Percentiles rank a stretch among this genome's conserved stretches.
phyloP scores from a whole-genome alignment of 1,284 basidiomycete species.

The Moniliophthora roreri region DNA sequence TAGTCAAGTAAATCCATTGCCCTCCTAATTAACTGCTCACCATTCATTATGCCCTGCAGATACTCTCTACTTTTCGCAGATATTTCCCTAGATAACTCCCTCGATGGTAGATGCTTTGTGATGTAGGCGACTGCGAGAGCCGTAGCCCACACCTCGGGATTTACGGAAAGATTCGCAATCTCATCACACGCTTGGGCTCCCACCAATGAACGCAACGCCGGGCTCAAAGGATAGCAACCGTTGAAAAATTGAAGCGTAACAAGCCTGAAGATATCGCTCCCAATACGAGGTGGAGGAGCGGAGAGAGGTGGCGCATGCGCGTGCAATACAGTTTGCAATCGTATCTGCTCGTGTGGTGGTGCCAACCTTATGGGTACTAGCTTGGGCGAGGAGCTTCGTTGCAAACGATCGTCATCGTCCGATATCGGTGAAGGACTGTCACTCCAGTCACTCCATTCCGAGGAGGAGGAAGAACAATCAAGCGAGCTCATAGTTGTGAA shows the following conservation, averaged over 20 bases:
- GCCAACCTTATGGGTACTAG: slow-evolving; percentile 21
- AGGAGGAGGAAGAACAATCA: slow-evolving; percentile 23
- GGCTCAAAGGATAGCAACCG: slow-evolving; percentile 42
- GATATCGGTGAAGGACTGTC: slow-evolving; percentile 19
- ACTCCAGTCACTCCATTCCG: slow-evolving; percentile 34
- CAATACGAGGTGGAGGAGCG: slow-evolving; percentile 15
- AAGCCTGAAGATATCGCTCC: slow-evolving; percentile 30
- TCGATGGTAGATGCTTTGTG: slow-evolving; percentile 20
- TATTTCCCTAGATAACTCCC: slow-evolving; percentile 26
- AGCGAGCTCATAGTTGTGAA: slow-evolving; percentile 54
- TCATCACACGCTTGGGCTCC: slow-evolving; percentile 25
- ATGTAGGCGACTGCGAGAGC: slow-evolving; percentile 28
- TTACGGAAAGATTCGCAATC: slow-evolving; percentile 9
- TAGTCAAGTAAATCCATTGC: not conserved
- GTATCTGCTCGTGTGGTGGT: slow-evolving; percentile 6
- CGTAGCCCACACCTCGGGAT: slow-evolving; percentile 27
- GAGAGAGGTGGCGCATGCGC: slow-evolving; percentile 1
- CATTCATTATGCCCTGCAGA: slow-evolving; percentile 13
- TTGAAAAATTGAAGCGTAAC: slow-evolving; percentile 40
- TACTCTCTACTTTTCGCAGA: slow-evolving; percentile 26
- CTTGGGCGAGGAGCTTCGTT: slow-evolving; percentile 31
- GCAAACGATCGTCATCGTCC: slow-evolving; percentile 19
- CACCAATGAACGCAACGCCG: slow-evolving; percentile 30
- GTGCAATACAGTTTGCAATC: not conserved
- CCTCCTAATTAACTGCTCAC: slow-evolving; percentile 9